Evolutionary conservation across 345 rosid species (phyloP).

Genomic region (Sonneratia caseolaris): DNA sequence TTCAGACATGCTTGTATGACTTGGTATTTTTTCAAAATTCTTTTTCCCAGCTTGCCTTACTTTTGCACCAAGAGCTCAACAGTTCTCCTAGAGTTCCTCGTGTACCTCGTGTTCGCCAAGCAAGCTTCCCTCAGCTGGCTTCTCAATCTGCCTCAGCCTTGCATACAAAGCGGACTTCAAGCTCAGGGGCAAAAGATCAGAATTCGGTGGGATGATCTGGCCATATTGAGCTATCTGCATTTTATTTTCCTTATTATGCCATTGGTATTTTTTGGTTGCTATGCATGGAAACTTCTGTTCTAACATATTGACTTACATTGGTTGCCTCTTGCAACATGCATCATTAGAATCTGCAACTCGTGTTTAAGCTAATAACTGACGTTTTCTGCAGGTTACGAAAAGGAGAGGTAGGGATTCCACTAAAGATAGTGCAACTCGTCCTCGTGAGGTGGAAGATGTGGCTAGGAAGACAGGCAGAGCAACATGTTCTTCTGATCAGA

Average conservation of each 20-base stretch:
- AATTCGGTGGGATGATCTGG: slow-evolving; percentile 37
- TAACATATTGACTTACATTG: neutral
- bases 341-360: neutral
- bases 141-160: slow-evolving; percentile 60
- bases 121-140: slow-evolving; percentile 71
- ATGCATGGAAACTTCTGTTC: neutral
- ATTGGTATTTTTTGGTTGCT: neutral
- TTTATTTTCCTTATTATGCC: slow-evolving; percentile 1
- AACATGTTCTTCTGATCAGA: slow-evolving; percentile 53
- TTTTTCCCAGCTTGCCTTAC: slow-evolving; percentile 76
- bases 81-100: slow-evolving; percentile 99
- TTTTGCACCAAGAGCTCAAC: slow-evolving; percentile 96
- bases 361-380: neutral
- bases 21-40: neutral
- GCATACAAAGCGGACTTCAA: slow-evolving; percentile 58
- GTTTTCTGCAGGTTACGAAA: slow-evolving; percentile 19
- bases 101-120: slow-evolving; percentile 87
- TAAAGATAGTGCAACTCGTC: slow-evolving; percentile 35
- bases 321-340: neutral
- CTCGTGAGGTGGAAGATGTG: slow-evolving; percentile 51
- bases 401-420: slow-evolving; percentile 66
- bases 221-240: neutral
- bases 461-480: slow-evolving; percentile 42
- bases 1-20: neutral
- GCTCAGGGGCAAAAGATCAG: slow-evolving; percentile 71